These are phyloP conservation scores for Lichenothelia convexa DNA, from an alignment of 495 filamentous ascomycete species.

Conservation along the genomic window DNA sequence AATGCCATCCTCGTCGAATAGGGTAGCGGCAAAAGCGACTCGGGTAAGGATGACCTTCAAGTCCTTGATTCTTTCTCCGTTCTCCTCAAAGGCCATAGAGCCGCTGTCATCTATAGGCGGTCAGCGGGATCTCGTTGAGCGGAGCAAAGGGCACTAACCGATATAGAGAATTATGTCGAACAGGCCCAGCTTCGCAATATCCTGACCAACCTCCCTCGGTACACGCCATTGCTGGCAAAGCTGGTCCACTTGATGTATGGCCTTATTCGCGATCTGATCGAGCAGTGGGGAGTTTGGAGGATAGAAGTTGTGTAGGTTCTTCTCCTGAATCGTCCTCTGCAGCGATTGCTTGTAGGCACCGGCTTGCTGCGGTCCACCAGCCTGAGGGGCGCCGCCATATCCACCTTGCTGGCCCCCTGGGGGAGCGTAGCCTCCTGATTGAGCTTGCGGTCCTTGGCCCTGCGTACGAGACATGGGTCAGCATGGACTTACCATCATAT, in stretches of 20 bases:
- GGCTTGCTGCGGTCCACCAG: constrained; percentile 11
- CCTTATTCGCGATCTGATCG: constrained; percentile 23
- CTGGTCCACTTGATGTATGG: constrained; percentile 28
- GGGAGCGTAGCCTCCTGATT: constrained; percentile 10
- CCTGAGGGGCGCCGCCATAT: constrained; percentile 4
- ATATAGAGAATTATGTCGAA: constrained; percentile 53
- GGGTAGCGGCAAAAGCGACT: constrained; percentile 43
- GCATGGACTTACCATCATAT: not conserved
- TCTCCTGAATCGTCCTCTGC: constrained; percentile 36
- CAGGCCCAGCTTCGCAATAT: constrained; percentile 47
- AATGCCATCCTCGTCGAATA: constrained; percentile 56
- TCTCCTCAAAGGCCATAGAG: constrained; percentile 49
- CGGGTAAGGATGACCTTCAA: constrained; percentile 41
- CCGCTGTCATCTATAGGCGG: constrained; percentile 40
- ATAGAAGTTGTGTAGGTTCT: constrained; percentile 36
- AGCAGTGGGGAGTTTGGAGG: constrained; percentile 31
- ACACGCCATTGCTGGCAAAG: constrained; percentile 37
- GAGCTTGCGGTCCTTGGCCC: constrained; percentile 5
- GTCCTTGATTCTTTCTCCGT: constrained; percentile 47
- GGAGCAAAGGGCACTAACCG: constrained; percentile 13
- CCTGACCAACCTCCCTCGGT: constrained; percentile 42
- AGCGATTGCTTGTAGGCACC: constrained; percentile 35
- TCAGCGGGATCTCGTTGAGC: constrained; percentile 1
- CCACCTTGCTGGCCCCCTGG: constrained; percentile 8
- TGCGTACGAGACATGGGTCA: constrained; percentile 4